Evolutionary conservation across 305 asterid genomes (phyloP), one percentile per base, ranked within the genome.

Genomic region (Fraxinus xanthoxyloides): DNA sequence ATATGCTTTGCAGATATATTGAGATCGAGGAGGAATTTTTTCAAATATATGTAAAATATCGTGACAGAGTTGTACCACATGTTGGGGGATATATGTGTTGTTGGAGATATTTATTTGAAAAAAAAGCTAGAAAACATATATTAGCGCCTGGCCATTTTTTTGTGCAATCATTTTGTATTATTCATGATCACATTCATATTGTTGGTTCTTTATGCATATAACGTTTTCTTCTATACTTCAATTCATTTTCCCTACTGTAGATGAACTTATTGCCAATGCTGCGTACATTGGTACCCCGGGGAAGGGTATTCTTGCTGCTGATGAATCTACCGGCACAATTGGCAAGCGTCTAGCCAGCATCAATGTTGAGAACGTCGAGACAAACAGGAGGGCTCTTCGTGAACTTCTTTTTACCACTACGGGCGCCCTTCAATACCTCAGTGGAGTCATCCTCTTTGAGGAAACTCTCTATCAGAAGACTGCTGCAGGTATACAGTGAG

Each of bases 221-320:
- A 54, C 3, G 28, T 80, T 34, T 56, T 36, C n/a, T 46, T 32
- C 72, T 24, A 8, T 23, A 61, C 72, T 61, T 61, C 0, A 2
- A 61, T 23, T 61, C 67, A 56, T 26, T 56, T 56, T 2, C 30
- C 8, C 38, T 59, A 5, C 26, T 85, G 80, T 81, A 91, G 95
- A 91, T 78, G 95, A 91, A 85, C 95, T 91, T 30, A 87, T 88
- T 36, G 88, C 87, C 31, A 91, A 88, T 79, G 95, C 95, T n/a
- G 78, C 87, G 43, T 91, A 90, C 83, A 90, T 91, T 51, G 93
- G 85, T 19, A 89, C 90, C 35, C 93, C 95, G 46, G 93, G 95
- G 8, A 91, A 91, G 91, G 95, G 95, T 79, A 91, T 91, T 80
- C 95, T 91, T 78, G 95, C 95, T 48, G 95, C 95, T 43, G 92